Evolutionary conservation across 768 basidiomycete genomes (phyloP).

Genomic region (Terana coerulea): DNA sequence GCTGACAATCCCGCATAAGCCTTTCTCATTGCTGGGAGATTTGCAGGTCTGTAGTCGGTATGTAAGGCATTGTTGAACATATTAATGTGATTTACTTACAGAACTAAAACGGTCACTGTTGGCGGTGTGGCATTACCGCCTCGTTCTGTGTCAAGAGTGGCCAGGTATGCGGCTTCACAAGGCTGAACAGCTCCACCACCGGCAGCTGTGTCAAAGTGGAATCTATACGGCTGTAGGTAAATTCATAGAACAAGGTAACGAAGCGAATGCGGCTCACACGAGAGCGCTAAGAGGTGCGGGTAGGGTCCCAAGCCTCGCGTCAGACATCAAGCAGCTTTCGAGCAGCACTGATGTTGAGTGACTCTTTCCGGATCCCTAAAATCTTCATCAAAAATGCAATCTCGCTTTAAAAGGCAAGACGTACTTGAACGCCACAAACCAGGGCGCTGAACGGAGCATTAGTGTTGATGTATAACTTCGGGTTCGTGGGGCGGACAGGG

Average conservation of each 20-base stretch:
- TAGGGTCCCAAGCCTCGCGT: conserved; percentile 45
- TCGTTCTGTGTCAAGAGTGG: conserved; percentile 29
- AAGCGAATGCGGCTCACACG: conserved; percentile 34
- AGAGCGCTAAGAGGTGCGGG: conserved; percentile 54
- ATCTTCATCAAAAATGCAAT: no score
- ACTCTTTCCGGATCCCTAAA: conserved; percentile 58
- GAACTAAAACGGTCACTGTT: conserved; percentile 50
- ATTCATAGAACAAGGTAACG: no score
- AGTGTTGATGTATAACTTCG: conserved; percentile 10
- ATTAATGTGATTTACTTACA: neutral
- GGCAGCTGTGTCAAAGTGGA: conserved; percentile 22
- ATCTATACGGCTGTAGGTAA: conserved; percentile 12
- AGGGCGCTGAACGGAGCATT: conserved; percentile 69
- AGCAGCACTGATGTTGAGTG: conserved; percentile 64
- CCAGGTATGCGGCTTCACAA: conserved; percentile 60
- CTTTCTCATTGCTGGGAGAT: conserved; percentile 52
- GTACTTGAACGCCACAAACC: conserved; percentile 60
- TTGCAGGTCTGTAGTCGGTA: conserved; percentile 26
- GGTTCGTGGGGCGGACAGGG: neutral
- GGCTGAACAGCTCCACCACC: conserved; percentile 18
- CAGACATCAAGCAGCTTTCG: conserved; percentile 60
- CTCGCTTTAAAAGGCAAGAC: no score
- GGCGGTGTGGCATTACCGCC: conserved; percentile 26
- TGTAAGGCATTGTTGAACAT: neutral
- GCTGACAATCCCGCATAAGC: conserved; percentile 46